Evolutionary conservation across 2,329 filamentous ascomycete genomes (phyloP).

Genomic region (Tolypocladium album): DNA sequence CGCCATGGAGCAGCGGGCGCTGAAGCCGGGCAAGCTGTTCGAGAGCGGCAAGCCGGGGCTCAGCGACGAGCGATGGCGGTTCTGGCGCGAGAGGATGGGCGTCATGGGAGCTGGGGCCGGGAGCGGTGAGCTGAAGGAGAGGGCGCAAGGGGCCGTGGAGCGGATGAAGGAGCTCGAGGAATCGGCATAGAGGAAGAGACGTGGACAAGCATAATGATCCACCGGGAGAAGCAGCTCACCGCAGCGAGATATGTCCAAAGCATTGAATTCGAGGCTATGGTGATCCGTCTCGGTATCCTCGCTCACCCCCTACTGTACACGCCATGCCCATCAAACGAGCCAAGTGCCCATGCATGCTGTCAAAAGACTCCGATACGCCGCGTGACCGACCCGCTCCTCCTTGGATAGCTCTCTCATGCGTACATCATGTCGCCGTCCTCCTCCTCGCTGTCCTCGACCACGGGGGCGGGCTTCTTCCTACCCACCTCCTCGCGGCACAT

Average conservation of each 20-base stretch:
- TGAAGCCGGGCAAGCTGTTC: constrained; percentile 11
- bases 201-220: not conserved
- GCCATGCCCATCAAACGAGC: not conserved
- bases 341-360: not conserved
- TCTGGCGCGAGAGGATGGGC: constrained; percentile 18
- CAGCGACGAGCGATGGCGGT: constrained; percentile 16
- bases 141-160: constrained; percentile 9
- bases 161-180: constrained; percentile 12
- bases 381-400: not conserved
- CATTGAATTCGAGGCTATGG: not conserved
- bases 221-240: not conserved
- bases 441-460: constrained; percentile 35
- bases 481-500: constrained; percentile 51
- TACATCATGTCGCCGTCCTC: constrained; percentile 41
- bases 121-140: constrained; percentile 9
- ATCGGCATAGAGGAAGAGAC: not conserved
- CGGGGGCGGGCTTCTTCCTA: constrained; percentile 38
- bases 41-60: constrained; percentile 10
- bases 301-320: not conserved
- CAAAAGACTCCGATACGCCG: not conserved
- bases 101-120: constrained; percentile 8
- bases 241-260: not conserved
- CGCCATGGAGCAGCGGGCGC: constrained; percentile 8
- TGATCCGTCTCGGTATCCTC: not conserved
- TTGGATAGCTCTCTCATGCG: constrained; percentile 11